Percentiles rank a stretch among this genome's conserved stretches.
phyloP scores from a whole-genome alignment of 148 eudicot species.

The Vaccinium vitisidaea region DNA sequence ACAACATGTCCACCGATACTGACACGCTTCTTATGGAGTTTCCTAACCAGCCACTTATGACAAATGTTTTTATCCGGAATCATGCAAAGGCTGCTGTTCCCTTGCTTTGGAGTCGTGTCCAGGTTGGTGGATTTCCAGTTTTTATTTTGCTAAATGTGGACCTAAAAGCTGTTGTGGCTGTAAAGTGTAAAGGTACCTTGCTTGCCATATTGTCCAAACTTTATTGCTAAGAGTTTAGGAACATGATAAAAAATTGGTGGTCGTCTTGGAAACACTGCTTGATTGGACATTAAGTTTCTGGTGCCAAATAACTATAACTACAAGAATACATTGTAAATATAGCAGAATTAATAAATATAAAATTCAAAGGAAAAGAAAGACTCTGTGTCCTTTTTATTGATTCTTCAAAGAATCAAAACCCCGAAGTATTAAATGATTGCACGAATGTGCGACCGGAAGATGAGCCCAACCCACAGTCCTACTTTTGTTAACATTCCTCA shows the following conservation, averaged over 20 bases:
- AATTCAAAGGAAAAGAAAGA: not conserved
- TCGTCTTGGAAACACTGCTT: not conserved
- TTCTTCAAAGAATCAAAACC: not conserved
- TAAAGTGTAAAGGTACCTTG: not conserved
- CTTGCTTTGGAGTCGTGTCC: conserved; percentile 93
- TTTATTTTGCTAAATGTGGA: conserved; percentile 12
- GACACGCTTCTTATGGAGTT: conserved; percentile 87
- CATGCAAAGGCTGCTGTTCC: conserved; percentile 87
- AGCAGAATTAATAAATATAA: not conserved
- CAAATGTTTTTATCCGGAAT: conserved; percentile 78
- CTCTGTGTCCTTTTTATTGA: not conserved
- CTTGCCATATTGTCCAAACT: not conserved
- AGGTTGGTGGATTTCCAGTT: conserved; percentile 48
- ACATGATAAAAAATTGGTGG: not conserved
- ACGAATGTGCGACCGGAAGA: not conserved
- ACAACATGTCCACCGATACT: conserved; percentile 73
- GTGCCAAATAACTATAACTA: not conserved
- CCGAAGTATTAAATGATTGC: not conserved
- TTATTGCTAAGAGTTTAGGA: not conserved
- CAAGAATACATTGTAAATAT: not conserved
- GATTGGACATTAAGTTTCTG: not conserved
- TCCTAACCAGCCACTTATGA: conserved; percentile 90
- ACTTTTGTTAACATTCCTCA: not conserved
- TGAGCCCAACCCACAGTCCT: not conserved
- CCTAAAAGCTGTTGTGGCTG: conserved; percentile 1